These are phyloP conservation scores for Kwoniella sp. DNA, from an alignment of 768 basidiomycete genomes.

Conservation along the genomic window DNA sequence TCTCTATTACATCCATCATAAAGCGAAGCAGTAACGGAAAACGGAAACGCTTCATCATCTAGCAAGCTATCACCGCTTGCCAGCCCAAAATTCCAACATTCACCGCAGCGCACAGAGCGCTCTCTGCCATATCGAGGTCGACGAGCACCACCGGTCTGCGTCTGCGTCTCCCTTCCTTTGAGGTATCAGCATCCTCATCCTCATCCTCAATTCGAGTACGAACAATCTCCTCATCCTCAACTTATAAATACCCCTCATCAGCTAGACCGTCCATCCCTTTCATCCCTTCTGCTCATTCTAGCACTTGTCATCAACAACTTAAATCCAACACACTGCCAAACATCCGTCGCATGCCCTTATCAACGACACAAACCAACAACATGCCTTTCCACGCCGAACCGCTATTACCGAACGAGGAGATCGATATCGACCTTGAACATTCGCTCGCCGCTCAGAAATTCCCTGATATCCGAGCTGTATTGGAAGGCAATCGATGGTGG, in stretches of 20 bases:
- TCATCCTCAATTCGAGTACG: slow-evolving; percentile 6
- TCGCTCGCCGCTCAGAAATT: slow-evolving; percentile 33
- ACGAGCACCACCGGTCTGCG: neutral
- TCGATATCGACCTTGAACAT: slow-evolving; percentile 24
- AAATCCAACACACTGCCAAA: slow-evolving; percentile 4
- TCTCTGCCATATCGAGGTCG: neutral
- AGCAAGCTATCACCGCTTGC: neutral
- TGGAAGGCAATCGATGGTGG: slow-evolving; percentile 69
- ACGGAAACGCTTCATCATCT: too few relatives aligned
- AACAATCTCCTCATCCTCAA: neutral
- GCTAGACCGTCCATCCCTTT: neutral
- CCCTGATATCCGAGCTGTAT: slow-evolving; percentile 55
- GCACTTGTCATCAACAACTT: neutral
- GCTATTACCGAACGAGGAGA: slow-evolving; percentile 16
- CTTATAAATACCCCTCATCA: slow-evolving; percentile 1
- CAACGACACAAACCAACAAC: slow-evolving; percentile 8
- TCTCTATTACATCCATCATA: too few relatives aligned
- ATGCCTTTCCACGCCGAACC: slow-evolving; percentile 31
- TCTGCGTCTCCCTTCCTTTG: slow-evolving; percentile 2
- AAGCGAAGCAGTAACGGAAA: too few relatives aligned
- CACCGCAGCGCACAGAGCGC: slow-evolving; percentile 1
- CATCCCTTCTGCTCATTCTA: neutral
- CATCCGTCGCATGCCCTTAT: slow-evolving; percentile 7
- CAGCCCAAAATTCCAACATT: neutral
- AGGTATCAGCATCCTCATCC: slow-evolving; percentile 3